These are phyloP conservation scores for Kodamaea kaohsiungensis DNA, from an alignment of 805 yeast species.

Conservation along the genomic window DNA sequence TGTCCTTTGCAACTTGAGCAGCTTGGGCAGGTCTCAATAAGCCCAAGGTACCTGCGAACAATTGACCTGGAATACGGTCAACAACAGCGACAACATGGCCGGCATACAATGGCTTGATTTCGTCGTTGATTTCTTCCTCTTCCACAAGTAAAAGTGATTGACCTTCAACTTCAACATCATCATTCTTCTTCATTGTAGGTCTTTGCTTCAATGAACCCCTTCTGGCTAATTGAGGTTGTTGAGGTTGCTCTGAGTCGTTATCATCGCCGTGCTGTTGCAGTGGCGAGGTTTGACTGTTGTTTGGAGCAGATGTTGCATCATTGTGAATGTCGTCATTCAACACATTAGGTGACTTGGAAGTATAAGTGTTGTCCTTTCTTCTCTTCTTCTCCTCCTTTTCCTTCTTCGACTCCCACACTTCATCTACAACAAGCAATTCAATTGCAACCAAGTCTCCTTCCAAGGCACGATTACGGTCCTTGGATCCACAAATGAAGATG, in stretches of 20 bases:
- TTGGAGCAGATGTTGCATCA: conserved; percentile 67
- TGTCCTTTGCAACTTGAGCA: conserved; percentile 72
- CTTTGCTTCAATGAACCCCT: conserved; percentile 91
- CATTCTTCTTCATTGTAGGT: conserved; percentile 96
- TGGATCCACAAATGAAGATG: conserved; percentile 96
- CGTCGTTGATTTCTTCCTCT: conserved; percentile 94
- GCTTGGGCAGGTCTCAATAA: conserved; percentile 94
- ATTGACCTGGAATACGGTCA: conserved; percentile 95
- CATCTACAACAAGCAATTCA: conserved; percentile 91
- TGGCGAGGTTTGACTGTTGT: conserved; percentile 20
- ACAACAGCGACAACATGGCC: conserved; percentile 98
- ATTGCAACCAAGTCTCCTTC: conserved; percentile 98
- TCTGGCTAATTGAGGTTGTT: conserved; percentile 49
- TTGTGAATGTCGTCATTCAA: conserved; percentile 72
- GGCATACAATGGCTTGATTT: conserved; percentile 89
- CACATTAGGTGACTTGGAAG: conserved; percentile 38
- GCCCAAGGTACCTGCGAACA: conserved; percentile 93
- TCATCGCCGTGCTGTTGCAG: conserved; percentile 18
- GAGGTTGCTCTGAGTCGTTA: conserved; percentile 33
- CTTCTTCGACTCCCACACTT: conserved; percentile 94
- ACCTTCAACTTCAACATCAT: conserved; percentile 98
- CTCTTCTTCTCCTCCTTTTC: conserved; percentile 97
- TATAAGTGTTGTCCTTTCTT: conserved; percentile 62
- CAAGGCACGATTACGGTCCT: conserved; percentile 94
- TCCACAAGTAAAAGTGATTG: conserved; percentile 88